These are phyloP conservation scores for Porphyrellus cyaneotinctus DNA, from an alignment of 768 basidiomycete species.

Conservation along the genomic window DNA sequence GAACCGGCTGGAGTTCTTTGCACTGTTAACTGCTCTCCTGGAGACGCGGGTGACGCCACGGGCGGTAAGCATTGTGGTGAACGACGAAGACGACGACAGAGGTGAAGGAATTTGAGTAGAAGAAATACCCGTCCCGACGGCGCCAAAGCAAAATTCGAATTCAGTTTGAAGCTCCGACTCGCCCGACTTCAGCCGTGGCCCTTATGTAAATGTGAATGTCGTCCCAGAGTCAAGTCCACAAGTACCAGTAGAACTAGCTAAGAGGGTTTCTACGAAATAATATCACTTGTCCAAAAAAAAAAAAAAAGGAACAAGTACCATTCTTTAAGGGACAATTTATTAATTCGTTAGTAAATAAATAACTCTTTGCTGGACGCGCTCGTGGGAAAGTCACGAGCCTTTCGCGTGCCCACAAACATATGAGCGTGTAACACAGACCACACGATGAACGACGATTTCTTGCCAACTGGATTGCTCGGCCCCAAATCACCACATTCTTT, in stretches of 20 bases:
- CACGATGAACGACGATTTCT: slow-evolving; percentile 10
- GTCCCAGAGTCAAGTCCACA: no score
- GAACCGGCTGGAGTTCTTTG: slow-evolving; percentile 73
- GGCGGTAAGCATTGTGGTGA: slow-evolving; percentile 73
- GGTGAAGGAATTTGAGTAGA: slow-evolving; percentile 19
- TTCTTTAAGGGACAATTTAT: no score
- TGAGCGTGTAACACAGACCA: no score
- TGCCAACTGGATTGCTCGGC: slow-evolving; percentile 25
- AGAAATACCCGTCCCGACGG: slow-evolving; percentile 31
- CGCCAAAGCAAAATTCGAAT: slow-evolving; percentile 19
- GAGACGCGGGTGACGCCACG: slow-evolving; percentile 87
- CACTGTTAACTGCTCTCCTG: slow-evolving; percentile 73
- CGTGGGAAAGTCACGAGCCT: slow-evolving; percentile 17
- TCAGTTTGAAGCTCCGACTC: slow-evolving; percentile 28
- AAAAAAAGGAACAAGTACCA: no score
- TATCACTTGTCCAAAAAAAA: no score
- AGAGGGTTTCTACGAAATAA: no score
- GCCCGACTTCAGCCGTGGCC: slow-evolving; percentile 29
- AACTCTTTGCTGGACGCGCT: no score
- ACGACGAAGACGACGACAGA: slow-evolving; percentile 29
- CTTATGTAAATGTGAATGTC: slow-evolving; percentile 26
- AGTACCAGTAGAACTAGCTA: no score
- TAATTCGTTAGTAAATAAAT: no score
- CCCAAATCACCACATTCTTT: slow-evolving; percentile 11
- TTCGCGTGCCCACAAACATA: no score